Base-by-base conservation (phyloP, 805 yeast genomes). In the Pichia occidentalis region DNA sequence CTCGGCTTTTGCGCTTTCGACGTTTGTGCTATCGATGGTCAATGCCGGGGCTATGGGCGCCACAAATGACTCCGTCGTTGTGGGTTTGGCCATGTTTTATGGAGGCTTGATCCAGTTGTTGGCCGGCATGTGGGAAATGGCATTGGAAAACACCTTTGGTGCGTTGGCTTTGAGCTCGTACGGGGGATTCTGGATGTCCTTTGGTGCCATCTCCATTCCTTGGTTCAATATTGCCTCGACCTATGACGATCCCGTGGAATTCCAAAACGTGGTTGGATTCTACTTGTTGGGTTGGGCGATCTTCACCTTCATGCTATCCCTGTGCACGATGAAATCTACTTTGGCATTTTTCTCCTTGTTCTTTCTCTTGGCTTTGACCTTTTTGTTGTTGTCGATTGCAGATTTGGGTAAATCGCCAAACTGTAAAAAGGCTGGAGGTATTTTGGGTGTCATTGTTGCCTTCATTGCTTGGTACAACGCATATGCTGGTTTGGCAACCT, bases 101-200 rank as follows among this genome's bases (percentile, higher is more conserved):
- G 90, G 87, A 40, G 90, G 88, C 26, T 65, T 75, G 17, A 71
- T 81, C 41, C 87, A 80, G 59, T 61, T 78, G 40, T 61, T 80
- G 43, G 85, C 88, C 6, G 88, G 87, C 40, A 68, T 81, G 68
- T 75, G 83, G 72, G 85, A 83, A 59, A 69, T 80, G 60, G 76
- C 80, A n/a, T 67, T 75, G 28, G 87, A 82, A 50, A 80, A 80
- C 60, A 80, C 86, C 17, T 81, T 79, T 62, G 85, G 85, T 60
- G 84, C 80, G 48, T 70, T 81, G 42, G 78, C 77, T 1, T 63
- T 74, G 39, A 59, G 70, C 6, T 71, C 77, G 4, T 73, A 67
- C 48, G 90, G 85, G 42, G 88, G 85, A 3, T 81, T 81, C 57
- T 81, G 90, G 90, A 73, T 78, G 65, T 65, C 79, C 20, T 81